A percentile compares a stretch with the other conserved stretches of the same genome.
phyloP scores from a whole-genome alignment of 2,329 filamentous ascomycete species.

The Aspergillus tubingensis region DNA sequence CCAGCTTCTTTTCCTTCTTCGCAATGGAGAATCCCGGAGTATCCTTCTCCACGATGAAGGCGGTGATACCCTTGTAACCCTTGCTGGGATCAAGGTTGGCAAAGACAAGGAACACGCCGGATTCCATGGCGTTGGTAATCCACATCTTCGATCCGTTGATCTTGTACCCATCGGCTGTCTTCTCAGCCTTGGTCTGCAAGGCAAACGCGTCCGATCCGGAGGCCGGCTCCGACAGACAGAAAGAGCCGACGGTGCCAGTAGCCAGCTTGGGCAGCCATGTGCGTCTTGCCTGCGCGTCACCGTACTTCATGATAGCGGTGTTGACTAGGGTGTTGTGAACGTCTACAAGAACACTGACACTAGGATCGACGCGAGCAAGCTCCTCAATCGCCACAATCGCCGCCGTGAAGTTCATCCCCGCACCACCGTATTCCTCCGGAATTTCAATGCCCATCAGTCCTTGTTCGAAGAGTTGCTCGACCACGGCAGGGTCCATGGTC shows the following conservation, averaged over 20 bases:
- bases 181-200: constrained; percentile 83
- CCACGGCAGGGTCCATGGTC: constrained; percentile 81
- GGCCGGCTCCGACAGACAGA: constrained; percentile 88
- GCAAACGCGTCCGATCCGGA: constrained; percentile 97
- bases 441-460: constrained; percentile 97
- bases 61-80: constrained; percentile 95
- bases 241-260: constrained; percentile 84
- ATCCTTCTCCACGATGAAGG: constrained; percentile 91
- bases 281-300: constrained; percentile 73
- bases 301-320: constrained; percentile 86
- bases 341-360: constrained; percentile 91
- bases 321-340: constrained; percentile 99
- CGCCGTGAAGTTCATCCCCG: constrained; percentile 97
- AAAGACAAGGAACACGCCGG: constrained; percentile 95
- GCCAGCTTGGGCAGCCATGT: constrained; percentile 88
- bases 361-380: constrained; percentile 88
- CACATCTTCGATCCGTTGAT: constrained; percentile 98
- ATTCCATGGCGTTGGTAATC: constrained; percentile 97
- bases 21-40: constrained; percentile 89
- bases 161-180: constrained; percentile 79
- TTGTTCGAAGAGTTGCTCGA: constrained; percentile 95
- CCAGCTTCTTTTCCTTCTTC: constrained; percentile 99
- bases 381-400: constrained; percentile 98
- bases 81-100: constrained; percentile 90
- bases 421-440: constrained; percentile 92